These are phyloP conservation scores for Darksidea phi DNA, from an alignment of 495 filamentous ascomycete genomes.

Conservation along the genomic window DNA sequence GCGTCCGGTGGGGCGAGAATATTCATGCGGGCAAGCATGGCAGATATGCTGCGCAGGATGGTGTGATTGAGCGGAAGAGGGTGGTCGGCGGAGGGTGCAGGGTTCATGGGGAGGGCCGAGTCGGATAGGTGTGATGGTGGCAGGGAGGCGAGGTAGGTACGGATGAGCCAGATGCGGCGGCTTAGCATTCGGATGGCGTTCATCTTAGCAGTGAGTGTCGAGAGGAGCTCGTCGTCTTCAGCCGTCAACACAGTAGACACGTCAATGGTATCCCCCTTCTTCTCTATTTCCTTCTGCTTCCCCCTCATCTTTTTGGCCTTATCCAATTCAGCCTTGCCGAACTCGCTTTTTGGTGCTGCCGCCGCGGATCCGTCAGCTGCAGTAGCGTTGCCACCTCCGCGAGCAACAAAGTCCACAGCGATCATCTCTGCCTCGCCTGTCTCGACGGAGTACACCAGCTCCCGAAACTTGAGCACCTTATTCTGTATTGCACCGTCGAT, in stretches of 20 bases:
- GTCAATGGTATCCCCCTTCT: constrained; percentile 19
- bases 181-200: constrained; percentile 93
- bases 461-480: constrained; percentile 66
- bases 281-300: constrained; percentile 44
- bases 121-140: constrained; percentile 61
- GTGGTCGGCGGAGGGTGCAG: constrained; percentile 37
- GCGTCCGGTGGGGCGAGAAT: constrained; percentile 49
- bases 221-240: constrained; percentile 76
- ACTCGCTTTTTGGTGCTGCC: constrained; percentile 15
- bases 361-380: constrained; percentile 49
- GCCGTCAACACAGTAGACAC: constrained; percentile 59
- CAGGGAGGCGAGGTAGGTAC: constrained; percentile 72
- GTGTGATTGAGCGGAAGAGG: constrained; percentile 44
- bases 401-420: constrained; percentile 83
- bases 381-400: constrained; percentile 74
- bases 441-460: constrained; percentile 82
- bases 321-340: constrained; percentile 35
- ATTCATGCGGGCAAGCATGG: constrained; percentile 55
- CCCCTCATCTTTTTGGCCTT: constrained; percentile 44
- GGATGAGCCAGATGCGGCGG: constrained; percentile 76
- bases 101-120: constrained; percentile 28
- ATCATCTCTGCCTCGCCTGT: constrained; percentile 98
- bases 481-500: constrained; percentile 58
- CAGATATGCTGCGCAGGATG: constrained; percentile 59
- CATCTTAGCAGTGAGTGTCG: constrained; percentile 74